Evolutionary conservation across 1,139 yeast species (phyloP).

Genomic region (Williopsis jadinii): DNA sequence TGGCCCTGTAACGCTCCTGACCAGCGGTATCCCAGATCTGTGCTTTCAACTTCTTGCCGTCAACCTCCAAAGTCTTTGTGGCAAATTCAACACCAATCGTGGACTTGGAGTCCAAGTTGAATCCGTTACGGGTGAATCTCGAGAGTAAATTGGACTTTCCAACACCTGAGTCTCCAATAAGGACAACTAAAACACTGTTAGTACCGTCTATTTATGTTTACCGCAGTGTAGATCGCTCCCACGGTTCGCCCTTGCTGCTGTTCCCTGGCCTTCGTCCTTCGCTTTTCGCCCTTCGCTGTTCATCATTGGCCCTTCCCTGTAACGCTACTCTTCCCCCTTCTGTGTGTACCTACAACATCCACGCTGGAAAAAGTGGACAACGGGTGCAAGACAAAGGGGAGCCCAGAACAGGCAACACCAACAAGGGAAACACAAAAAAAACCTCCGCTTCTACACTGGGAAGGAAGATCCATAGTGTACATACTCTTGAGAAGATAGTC

Average conservation of each 20-base stretch:
- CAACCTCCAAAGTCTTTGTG: slow-evolving; percentile 90
- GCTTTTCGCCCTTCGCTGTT: too few species aligned
- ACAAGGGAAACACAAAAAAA: background rate
- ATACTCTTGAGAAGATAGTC: slow-evolving; percentile 85
- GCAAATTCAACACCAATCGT: slow-evolving; percentile 99
- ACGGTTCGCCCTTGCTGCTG: background rate
- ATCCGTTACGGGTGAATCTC: slow-evolving; percentile 92
- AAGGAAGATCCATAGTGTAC: slow-evolving; percentile 18
- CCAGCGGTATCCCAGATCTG: slow-evolving; percentile 99
- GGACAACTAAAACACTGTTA: slow-evolving; percentile 43
- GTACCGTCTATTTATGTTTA: background rate
- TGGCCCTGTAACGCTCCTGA: slow-evolving; percentile 96
- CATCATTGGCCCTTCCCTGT: too few species aligned
- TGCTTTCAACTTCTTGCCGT: slow-evolving; percentile 92
- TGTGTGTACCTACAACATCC: too few species aligned
- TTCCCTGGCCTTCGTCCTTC: too few species aligned
- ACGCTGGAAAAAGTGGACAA: too few species aligned
- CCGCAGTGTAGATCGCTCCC: background rate
- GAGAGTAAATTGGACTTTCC: slow-evolving; percentile 93
- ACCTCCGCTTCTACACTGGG: background rate
- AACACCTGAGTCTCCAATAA: slow-evolving; percentile 97
- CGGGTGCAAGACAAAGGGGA: background rate
- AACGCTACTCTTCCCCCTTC: too few species aligned
- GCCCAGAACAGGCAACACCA: background rate
- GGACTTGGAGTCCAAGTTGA: slow-evolving; percentile 87